A percentile compares a stretch with the other conserved stretches of the same genome.
These are phyloP conservation scores for Cercophora sp. DNA, from an alignment of 495 filamentous ascomycete species.

Conservation along the genomic window DNA sequence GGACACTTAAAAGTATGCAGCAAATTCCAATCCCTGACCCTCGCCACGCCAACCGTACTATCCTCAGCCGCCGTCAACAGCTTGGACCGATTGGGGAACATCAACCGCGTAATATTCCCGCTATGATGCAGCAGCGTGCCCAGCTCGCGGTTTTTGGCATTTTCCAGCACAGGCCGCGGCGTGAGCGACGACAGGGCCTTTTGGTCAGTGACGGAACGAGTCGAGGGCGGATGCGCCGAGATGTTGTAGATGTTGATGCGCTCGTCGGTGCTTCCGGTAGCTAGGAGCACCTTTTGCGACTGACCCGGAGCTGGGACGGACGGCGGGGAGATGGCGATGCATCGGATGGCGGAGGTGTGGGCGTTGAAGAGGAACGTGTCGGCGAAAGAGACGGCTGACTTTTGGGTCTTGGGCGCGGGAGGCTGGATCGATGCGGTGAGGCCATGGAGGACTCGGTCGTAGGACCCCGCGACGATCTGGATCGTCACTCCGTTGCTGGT, in stretches of 20 bases:
- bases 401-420: slow-evolving; percentile 19
- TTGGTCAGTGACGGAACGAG: slow-evolving; percentile 37
- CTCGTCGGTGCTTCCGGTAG: slow-evolving; percentile 87
- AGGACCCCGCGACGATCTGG: slow-evolving; percentile 90
- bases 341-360: slow-evolving; percentile 84
- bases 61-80: slow-evolving; percentile 81
- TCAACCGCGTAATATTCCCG: slow-evolving; percentile 69
- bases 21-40: slow-evolving; percentile 83
- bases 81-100: slow-evolving; percentile 84
- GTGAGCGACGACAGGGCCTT: slow-evolving; percentile 56
- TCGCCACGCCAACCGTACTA: slow-evolving; percentile 78
- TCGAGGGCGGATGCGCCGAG: slow-evolving; percentile 62
- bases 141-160: slow-evolving; percentile 80
- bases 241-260: slow-evolving; percentile 92
- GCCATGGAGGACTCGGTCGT: slow-evolving; percentile 91
- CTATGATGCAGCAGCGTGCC: slow-evolving; percentile 84
- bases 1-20: slow-evolving; percentile 90
- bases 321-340: slow-evolving; percentile 79
- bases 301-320: slow-evolving; percentile 55
- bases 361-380: slow-evolving; percentile 97
- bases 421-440: slow-evolving; percentile 67
- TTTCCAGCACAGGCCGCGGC: slow-evolving; percentile 68
- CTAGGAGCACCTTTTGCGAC: slow-evolving; percentile 72
- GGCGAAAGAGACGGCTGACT: slow-evolving; percentile 58
- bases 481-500: slow-evolving; percentile 51